Evolutionary conservation across 495 filamentous ascomycete species (phyloP).

Genomic region (Penicillium manginii): DNA sequence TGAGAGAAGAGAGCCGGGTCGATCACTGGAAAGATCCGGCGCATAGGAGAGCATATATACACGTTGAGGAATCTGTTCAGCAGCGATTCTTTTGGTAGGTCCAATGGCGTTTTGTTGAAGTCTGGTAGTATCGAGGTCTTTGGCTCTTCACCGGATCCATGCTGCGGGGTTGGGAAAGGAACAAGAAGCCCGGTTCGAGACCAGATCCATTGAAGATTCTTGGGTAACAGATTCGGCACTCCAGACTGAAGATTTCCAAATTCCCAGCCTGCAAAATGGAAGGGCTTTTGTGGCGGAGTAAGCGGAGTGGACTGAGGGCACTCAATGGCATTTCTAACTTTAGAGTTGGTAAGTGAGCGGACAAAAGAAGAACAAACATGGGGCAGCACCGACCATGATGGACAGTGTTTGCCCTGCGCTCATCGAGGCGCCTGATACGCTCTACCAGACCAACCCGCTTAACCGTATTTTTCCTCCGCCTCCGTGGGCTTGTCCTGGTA

Average conservation of each 20-base stretch:
- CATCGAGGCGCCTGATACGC: not conserved
- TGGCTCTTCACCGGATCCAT: not conserved
- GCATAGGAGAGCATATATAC: not conserved
- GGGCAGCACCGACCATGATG: too few species aligned
- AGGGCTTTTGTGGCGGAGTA: not conserved
- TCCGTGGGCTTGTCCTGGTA: not conserved
- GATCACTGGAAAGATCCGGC: not conserved
- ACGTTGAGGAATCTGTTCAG: not conserved
- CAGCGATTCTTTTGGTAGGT: not conserved
- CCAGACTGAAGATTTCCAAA: not conserved
- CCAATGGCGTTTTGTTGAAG: not conserved
- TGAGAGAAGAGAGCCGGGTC: not conserved
- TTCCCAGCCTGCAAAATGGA: not conserved
- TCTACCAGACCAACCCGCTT: not conserved
- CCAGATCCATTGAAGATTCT: not conserved
- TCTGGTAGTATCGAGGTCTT: not conserved
- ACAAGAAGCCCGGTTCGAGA: not conserved
- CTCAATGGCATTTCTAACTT: not conserved
- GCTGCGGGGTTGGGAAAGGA: not conserved
- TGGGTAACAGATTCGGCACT: not conserved
- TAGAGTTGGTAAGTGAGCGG: not conserved
- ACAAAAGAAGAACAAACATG: not conserved
- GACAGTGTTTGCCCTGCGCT: not conserved
- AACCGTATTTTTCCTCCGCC: not conserved
- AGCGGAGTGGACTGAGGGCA: not conserved